A percentile compares a stretch with the other conserved stretches of the same genome.
These are phyloP conservation scores for Monilinia fructicola DNA, from an alignment of 2,329 filamentous ascomycete genomes.

Conservation along the genomic window DNA sequence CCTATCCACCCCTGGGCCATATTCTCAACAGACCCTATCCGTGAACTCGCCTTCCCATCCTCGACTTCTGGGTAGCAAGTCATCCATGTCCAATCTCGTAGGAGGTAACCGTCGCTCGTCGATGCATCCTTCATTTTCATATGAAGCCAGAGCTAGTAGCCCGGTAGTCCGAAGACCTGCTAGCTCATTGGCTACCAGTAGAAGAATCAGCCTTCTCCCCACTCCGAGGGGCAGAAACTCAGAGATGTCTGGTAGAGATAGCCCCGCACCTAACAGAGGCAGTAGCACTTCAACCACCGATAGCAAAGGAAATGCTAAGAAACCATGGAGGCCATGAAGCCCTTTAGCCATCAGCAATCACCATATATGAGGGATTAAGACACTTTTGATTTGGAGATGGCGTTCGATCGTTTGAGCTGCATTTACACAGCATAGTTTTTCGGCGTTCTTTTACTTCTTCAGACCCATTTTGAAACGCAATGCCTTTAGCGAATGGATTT, in stretches of 20 bases:
- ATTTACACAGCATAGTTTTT: slow-evolving; percentile 13
- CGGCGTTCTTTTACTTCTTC: slow-evolving; percentile 10
- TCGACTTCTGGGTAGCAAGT: slow-evolving; percentile 40
- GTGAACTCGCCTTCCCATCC: slow-evolving; percentile 44
- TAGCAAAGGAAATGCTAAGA: slow-evolving; percentile 33
- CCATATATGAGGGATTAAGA: slow-evolving; percentile 2
- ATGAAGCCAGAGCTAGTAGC: slow-evolving; percentile 40
- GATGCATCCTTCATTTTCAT: slow-evolving; percentile 48
- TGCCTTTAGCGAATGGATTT: slow-evolving; percentile 20
- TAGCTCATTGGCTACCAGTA: slow-evolving; percentile 54
- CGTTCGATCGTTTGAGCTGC: slow-evolving; percentile 10
- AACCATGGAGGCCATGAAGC: slow-evolving; percentile 32
- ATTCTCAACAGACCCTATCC: slow-evolving; percentile 47
- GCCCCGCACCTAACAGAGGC: slow-evolving; percentile 46
- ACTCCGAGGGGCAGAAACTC: slow-evolving; percentile 41
- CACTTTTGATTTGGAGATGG: slow-evolving; percentile 8
- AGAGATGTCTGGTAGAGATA: slow-evolving; percentile 48
- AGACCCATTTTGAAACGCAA: slow-evolving; percentile 14
- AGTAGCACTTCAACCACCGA: slow-evolving; percentile 33
- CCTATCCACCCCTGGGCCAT: slow-evolving; percentile 53
- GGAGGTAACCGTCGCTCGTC: slow-evolving; percentile 51
- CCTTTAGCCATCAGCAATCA: not conserved
- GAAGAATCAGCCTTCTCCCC: slow-evolving; percentile 57
- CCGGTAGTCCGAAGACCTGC: slow-evolving; percentile 47
- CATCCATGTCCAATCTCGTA: slow-evolving; percentile 46